Percentiles rank a stretch among this genome's conserved stretches.
These are phyloP conservation scores for Cucurbita pepo DNA, from an alignment of 306 rosid species.

Conservation along the genomic window DNA sequence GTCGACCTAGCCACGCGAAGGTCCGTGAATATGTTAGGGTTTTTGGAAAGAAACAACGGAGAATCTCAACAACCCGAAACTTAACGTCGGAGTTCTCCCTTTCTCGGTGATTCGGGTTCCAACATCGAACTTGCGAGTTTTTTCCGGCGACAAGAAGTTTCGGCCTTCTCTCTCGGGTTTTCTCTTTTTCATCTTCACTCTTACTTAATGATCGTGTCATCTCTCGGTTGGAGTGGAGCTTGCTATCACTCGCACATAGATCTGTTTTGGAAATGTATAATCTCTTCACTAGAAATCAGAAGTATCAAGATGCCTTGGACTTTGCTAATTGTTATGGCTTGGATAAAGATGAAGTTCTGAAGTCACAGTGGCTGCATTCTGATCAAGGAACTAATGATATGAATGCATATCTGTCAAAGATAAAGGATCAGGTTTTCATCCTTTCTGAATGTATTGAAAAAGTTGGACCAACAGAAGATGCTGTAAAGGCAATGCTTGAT, in stretches of 20 bases:
- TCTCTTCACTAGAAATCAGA: constrained; percentile 39
- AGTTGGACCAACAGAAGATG: constrained; percentile 77
- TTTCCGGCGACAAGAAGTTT: no score
- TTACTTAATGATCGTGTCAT: constrained; percentile 26
- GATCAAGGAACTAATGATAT: constrained; percentile 57
- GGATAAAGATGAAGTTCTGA: constrained; percentile 69
- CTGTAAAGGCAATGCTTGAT: constrained; percentile 61
- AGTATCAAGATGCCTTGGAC: constrained; percentile 55
- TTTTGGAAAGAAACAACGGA: no score
- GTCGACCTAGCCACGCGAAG: no score
- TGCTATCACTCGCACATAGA: constrained; percentile 58
- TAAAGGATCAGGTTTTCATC: constrained; percentile 54
- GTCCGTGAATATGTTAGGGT: no score
- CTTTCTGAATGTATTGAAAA: constrained; percentile 70
- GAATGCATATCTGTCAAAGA: constrained; percentile 37
- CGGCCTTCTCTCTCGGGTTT: no score
- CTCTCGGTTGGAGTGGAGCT: constrained; percentile 61
- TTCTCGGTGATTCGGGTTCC: no score
- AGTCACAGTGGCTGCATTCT: constrained; percentile 93
- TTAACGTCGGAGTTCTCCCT: no score
- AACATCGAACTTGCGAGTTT: no score
- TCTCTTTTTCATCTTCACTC: no score
- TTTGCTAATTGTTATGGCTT: constrained; percentile 66
- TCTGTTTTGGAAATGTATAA: constrained; percentile 70
- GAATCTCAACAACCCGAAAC: no score